Evolutionary conservation across 257 asterid species (phyloP), one percentile per base, ranked within the genome.

Genomic region (Solanum dulcamara): DNA sequence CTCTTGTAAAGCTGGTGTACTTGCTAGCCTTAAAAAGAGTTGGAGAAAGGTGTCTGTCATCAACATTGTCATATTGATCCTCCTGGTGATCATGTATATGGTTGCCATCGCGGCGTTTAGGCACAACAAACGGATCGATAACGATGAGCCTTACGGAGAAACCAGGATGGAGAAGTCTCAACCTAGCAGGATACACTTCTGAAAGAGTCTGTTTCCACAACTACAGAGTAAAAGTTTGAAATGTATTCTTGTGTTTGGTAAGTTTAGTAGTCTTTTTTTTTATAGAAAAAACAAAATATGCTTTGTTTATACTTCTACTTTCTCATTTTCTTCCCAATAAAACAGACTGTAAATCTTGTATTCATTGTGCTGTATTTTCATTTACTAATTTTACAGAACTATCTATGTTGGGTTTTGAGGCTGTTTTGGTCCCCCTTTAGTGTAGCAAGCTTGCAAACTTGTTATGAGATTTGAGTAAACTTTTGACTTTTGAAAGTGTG

Each of bases 1-100:
- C 84, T 96, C 99, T 0, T 96, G 99, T 83, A 96, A 93, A 83
- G 99, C 99, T 1, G 98, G 99, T 4, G 97, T 94, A 15, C 33
- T 96, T 38, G 98, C 92, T 83, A 96, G 97, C 94, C 79, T 96
- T 48, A 93, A 90, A 93, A 91, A 74, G 89, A 94, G 98, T 83
- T 96, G 99, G 99, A 93, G 98, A 75, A 93, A 89, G 88, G 99
- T 92, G 22, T 93, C 97, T 0, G 90, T 94, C 12, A 86, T 96
- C 91, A 93, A 96, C 88, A 87, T 93, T 13, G 89, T 94, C 37
- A 89, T 96, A 83, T 50, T 94, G 72, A 89, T 96, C 79, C 84
- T 94, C 85, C 92, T 96, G 8, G 97, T 93, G 9, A 81, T 94
- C 14, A 84, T 90, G 22, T 94, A 96, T 26, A 94, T 90, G 12